A percentile compares a stretch with the other conserved stretches of the same genome.
Conservation (phyloP, 345 rosid species). For the Hevea brasiliensis region DNA sequence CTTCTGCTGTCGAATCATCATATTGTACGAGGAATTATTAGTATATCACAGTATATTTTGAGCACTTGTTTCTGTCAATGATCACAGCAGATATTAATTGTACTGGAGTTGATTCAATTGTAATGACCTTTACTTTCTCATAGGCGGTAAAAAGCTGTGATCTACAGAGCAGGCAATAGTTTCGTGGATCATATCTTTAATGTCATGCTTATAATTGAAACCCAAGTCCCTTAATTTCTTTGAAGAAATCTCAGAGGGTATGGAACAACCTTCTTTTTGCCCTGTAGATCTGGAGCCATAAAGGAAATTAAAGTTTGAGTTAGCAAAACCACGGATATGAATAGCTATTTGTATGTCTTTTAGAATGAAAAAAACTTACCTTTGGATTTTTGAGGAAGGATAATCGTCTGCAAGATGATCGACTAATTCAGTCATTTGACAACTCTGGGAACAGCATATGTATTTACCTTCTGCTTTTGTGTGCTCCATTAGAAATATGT, state of each 20-base stretch:
- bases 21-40: too few species aligned
- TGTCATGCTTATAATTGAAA: slow-evolving; percentile 52
- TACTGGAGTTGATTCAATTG: too few species aligned
- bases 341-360: too few species aligned
- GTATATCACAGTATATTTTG: too few species aligned
- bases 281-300: slow-evolving; percentile 35
- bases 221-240: slow-evolving; percentile 65
- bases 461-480: slow-evolving; percentile 58
- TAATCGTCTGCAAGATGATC: slow-evolving; percentile 35
- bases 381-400: slow-evolving; percentile 35
- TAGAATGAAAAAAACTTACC: too few species aligned
- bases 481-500: slow-evolving; percentile 63
- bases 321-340: neutral
- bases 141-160: slow-evolving; percentile 41
- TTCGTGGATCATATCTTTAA: slow-evolving; percentile 52
- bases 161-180: slow-evolving; percentile 42
- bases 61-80: too few species aligned
- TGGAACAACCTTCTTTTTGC: slow-evolving; percentile 15
- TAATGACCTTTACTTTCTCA: slow-evolving; percentile 11
- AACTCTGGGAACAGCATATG: slow-evolving; percentile 53
- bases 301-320: neutral
- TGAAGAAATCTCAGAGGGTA: slow-evolving; percentile 65
- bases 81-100: too few species aligned
- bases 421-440: slow-evolving; percentile 44
- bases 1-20: too few species aligned